These are phyloP conservation scores for Pistacia integerrima DNA, from an alignment of 345 rosid genomes.

Conservation along the genomic window DNA sequence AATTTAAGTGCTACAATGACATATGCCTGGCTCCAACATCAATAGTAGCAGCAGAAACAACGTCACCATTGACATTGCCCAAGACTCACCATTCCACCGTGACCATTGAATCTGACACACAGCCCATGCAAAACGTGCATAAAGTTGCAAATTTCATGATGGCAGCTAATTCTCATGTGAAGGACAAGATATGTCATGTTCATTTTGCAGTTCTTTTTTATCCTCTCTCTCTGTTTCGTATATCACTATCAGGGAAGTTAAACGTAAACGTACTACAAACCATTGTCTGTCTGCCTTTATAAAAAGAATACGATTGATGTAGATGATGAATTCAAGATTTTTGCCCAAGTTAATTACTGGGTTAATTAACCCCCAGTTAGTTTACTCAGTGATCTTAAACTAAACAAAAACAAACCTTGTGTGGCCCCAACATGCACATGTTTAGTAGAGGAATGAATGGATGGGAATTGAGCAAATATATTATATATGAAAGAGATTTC, in stretches of 20 bases:
- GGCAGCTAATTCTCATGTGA: neutral
- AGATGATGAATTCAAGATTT: neutral
- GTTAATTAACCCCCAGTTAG: neutral
- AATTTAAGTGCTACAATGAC: neutral
- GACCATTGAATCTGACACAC: constrained; percentile 11
- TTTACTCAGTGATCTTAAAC: too few species aligned
- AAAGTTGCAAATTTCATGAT: constrained; percentile 6
- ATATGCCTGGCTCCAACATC: too few species aligned
- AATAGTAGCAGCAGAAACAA: too few species aligned
- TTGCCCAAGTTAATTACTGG: too few species aligned
- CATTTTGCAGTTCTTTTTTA: neutral
- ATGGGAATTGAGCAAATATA: constrained; percentile 7
- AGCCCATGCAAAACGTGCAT: neutral
- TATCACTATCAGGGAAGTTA: neutral
- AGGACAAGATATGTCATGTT: neutral
- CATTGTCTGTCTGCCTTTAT: neutral
- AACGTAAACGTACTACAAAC: neutral
- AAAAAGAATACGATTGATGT: neutral
- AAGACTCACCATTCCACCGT: neutral
- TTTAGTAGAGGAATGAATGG: constrained; percentile 4
- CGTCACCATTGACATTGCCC: too few species aligned
- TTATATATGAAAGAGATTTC: neutral
- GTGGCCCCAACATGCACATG: constrained; percentile 27
- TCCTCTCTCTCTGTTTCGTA: neutral
- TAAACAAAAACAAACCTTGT: neutral